Conservation (phyloP, 345 rosid genomes). For the Camelina hispida region DNA sequence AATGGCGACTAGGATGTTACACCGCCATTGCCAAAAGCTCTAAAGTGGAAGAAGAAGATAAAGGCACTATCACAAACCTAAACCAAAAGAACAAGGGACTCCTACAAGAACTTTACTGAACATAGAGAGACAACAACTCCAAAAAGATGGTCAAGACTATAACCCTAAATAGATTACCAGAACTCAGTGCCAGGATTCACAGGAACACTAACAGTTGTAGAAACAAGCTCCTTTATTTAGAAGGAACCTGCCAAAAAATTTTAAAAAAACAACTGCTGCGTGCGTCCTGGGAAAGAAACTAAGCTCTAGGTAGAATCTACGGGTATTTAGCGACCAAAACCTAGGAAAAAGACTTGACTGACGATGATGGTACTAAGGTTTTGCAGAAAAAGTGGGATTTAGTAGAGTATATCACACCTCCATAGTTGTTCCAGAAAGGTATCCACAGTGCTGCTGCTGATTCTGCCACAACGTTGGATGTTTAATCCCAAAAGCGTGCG, state of each 20-base stretch:
- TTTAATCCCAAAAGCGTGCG: conserved; percentile 77
- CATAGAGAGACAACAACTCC: conserved; percentile 45
- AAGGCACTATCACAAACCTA: conserved; percentile 36
- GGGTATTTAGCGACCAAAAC: conserved; percentile 74
- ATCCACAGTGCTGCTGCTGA: conserved; percentile 65
- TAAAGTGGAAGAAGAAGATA: conserved; percentile 17
- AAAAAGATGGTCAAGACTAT: conserved; percentile 41
- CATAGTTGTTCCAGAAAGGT: conserved; percentile 69
- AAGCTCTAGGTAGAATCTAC: conserved; percentile 42
- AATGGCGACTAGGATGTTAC: conserved; percentile 43
- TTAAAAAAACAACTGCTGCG: conserved; percentile 50
- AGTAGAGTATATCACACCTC: conserved; percentile 90
- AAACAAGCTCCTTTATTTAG: conserved; percentile 53
- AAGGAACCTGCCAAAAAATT: conserved; percentile 67
- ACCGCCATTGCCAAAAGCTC: conserved; percentile 50
- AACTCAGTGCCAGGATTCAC: conserved; percentile 50
- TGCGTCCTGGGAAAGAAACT: conserved; percentile 57
- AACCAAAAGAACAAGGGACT: conserved; percentile 40
- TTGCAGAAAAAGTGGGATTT: conserved; percentile 50
- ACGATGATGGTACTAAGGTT: conserved; percentile 20
- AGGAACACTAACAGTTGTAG: conserved; percentile 45
- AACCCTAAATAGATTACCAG: conserved; percentile 47
- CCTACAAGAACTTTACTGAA: conserved; percentile 39
- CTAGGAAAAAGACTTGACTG: conserved; percentile 45
- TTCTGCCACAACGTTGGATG: conserved; percentile 76